These are phyloP conservation scores for Pseudofabraea citricarpa DNA, from an alignment of 2,329 filamentous ascomycete genomes.

Conservation along the genomic window DNA sequence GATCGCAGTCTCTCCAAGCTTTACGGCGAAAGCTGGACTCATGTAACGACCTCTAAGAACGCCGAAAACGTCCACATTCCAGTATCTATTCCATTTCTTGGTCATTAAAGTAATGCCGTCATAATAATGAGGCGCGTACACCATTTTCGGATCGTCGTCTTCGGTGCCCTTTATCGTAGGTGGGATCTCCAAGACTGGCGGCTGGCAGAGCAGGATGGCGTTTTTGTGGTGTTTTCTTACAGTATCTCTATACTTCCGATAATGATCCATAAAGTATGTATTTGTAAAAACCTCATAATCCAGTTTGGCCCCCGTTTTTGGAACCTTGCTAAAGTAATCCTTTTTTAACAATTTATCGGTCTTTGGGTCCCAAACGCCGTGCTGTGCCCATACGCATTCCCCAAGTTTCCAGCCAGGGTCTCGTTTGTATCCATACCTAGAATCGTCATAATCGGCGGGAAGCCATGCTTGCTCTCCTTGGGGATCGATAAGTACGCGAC, in stretches of 20 bases:
- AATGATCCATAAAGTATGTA: slow-evolving; percentile 85
- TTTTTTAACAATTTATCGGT: slow-evolving; percentile 75
- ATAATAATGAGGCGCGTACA: slow-evolving; percentile 94
- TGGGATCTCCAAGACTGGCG: slow-evolving; percentile 86
- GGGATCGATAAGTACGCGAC: slow-evolving; percentile 77
- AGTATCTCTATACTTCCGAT: slow-evolving; percentile 67
- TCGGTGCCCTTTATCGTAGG: slow-evolving; percentile 80
- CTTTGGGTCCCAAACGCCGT: slow-evolving; percentile 86
- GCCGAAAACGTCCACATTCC: slow-evolving; percentile 95
- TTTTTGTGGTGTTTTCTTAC: slow-evolving; percentile 74
- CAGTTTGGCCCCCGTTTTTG: slow-evolving; percentile 65
- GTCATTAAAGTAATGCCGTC: slow-evolving; percentile 95
- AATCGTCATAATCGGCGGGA: slow-evolving; percentile 76
- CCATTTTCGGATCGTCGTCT: slow-evolving; percentile 86
- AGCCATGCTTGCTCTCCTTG: slow-evolving; percentile 84
- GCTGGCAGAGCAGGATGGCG: slow-evolving; percentile 86
- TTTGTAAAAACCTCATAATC: slow-evolving; percentile 87
- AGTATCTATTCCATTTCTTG: slow-evolving; percentile 97
- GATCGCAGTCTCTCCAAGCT: slow-evolving; percentile 88
- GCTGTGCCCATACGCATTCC: slow-evolving; percentile 95
- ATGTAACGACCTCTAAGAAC: slow-evolving; percentile 84
- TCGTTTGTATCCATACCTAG: slow-evolving; percentile 83
- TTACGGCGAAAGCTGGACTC: slow-evolving; percentile 86
- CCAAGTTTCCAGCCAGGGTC: slow-evolving; percentile 86
- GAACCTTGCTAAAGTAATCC: slow-evolving; percentile 82